phyloP scores from a whole-genome alignment of 441 rosid species.

The Iberis amara region DNA sequence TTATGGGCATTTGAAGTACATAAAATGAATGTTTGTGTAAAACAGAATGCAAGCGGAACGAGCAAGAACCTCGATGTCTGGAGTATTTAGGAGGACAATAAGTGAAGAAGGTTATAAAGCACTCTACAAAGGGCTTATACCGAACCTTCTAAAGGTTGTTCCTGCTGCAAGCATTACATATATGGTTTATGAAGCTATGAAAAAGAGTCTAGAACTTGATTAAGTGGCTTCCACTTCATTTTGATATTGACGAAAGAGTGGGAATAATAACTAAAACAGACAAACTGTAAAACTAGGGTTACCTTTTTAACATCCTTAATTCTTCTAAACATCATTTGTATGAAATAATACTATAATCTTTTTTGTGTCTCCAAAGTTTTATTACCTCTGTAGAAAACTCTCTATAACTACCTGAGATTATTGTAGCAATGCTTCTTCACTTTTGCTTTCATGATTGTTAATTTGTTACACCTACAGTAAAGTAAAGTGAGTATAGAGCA shows the following conservation, averaged over 20 bases:
- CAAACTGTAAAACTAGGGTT: constrained; percentile 21
- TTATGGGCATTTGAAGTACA: not conserved
- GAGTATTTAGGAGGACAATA: constrained; percentile 52
- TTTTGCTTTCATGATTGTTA: too few relatives aligned
- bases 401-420: not conserved
- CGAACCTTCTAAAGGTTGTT: constrained; percentile 55
- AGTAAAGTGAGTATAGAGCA: too few relatives aligned
- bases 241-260: constrained; percentile 28
- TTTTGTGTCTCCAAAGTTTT: constrained; percentile 5
- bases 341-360: not conserved
- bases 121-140: constrained; percentile 53
- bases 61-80: constrained; percentile 40
- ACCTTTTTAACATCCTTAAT: constrained; percentile 23
- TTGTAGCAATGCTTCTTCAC: constrained; percentile 12
- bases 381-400: constrained; percentile 6
- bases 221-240: constrained; percentile 26
- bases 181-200: constrained; percentile 59
- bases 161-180: constrained; percentile 69
- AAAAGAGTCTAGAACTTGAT: constrained; percentile 53
- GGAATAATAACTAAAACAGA: constrained; percentile 15
- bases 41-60: constrained; percentile 64
- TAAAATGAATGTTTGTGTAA: not conserved
- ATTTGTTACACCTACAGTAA: too few relatives aligned
- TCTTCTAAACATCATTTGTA: constrained; percentile 31
- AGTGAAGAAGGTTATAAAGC: constrained; percentile 50